These are phyloP conservation scores for Cocos nucifera DNA, from an alignment of 176 grass and related monocot genomes.

Conservation along the genomic window DNA sequence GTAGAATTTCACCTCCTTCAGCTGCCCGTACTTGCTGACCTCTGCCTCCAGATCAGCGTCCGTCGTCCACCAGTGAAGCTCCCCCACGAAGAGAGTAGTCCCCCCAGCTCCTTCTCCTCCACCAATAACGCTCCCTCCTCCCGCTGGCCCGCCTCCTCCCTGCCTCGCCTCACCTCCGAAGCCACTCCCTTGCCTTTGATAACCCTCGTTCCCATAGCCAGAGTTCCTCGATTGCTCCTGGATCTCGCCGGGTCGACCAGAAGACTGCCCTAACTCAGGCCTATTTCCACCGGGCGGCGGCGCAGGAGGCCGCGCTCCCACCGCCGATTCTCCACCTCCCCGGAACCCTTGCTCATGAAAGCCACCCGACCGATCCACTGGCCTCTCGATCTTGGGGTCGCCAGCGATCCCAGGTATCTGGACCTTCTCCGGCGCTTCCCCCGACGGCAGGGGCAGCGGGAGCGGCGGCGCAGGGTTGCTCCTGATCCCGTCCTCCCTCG, in stretches of 20 bases:
- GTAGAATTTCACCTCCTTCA: constrained; percentile 85
- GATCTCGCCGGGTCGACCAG: constrained; percentile 31
- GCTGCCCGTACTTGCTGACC: constrained; percentile 59
- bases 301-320: constrained; percentile 4
- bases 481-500: constrained; percentile 13
- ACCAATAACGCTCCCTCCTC: constrained; percentile 6
- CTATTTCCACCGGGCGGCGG: constrained; percentile 17
- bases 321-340: background rate
- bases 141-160: constrained; percentile 19
- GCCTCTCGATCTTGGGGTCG: constrained; percentile 34
- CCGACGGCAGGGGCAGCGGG: constrained; percentile 10
- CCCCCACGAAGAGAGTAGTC: constrained; percentile 62
- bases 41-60: constrained; percentile 72
- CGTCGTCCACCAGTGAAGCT: constrained; percentile 95
- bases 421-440: constrained; percentile 31
- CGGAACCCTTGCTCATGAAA: background rate
- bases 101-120: constrained; percentile 23
- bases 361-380: constrained; percentile 14
- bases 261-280: background rate
- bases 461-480: constrained; percentile 7
- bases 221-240: constrained; percentile 17
- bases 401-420: constrained; percentile 35
- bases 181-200: constrained; percentile 41
- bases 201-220: constrained; percentile 37
- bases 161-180: constrained; percentile 5